These are phyloP conservation scores for Saccharomycopsis fermentans DNA, from an alignment of 805 yeast species.

Conservation along the genomic window DNA sequence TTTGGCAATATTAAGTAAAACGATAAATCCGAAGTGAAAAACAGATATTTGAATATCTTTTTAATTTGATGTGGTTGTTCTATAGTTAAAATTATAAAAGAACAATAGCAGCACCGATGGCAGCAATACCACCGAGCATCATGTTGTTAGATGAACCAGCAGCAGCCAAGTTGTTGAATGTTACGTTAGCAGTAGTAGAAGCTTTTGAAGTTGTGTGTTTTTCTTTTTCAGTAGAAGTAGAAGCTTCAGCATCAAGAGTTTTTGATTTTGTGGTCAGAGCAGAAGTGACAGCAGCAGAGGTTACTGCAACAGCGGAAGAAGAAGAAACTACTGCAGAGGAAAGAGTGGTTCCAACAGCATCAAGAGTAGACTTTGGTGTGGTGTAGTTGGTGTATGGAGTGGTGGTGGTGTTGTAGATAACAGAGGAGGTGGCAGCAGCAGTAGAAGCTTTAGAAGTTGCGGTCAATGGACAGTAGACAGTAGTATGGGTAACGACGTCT, in stretches of 20 bases:
- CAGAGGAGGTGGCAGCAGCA: neutral
- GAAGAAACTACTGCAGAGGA: neutral
- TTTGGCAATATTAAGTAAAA: neutral
- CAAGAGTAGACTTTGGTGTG: neutral
- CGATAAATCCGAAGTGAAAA: too few species aligned
- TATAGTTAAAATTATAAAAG: neutral
- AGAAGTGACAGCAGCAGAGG: neutral
- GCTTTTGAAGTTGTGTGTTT: neutral
- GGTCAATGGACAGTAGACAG: constrained; percentile 17
- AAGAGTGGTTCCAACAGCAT: neutral
- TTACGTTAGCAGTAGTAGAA: constrained; percentile 1
- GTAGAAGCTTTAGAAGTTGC: neutral
- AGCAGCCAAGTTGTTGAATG: neutral
- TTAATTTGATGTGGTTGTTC: neutral
- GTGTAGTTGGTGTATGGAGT: constrained; percentile 1
- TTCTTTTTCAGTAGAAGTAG: neutral
- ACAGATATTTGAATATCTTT: neutral
- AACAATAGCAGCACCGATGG: neutral
- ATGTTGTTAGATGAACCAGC: neutral
- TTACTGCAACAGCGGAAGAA: too few species aligned
- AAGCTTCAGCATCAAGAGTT: constrained; percentile 4
- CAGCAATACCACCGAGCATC: neutral
- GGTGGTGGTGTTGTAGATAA: neutral
- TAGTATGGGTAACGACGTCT: constrained; percentile 15
- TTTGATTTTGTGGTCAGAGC: neutral